phyloP scores from a whole-genome alignment of 495 filamentous ascomycete genomes.

The Aspergillus sclerotioniger region DNA sequence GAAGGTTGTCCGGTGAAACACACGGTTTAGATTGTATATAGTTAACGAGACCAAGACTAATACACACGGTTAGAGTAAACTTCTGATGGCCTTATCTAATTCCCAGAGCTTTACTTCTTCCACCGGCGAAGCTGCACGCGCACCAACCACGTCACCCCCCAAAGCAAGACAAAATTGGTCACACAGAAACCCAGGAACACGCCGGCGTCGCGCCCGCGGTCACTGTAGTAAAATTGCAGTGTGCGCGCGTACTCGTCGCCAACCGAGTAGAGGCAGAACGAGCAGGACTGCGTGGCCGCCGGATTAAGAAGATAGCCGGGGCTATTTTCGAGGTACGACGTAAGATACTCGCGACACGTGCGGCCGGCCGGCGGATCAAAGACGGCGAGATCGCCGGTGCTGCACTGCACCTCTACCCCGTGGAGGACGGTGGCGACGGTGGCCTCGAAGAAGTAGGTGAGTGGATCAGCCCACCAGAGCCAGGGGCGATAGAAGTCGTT shows the following conservation, averaged over 20 bases:
- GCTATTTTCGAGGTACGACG: neutral
- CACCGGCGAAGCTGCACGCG: neutral
- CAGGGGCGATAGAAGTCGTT: constrained; percentile 12
- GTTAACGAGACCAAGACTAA: too few relatives aligned
- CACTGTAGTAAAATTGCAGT: neutral
- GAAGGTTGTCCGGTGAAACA: too few relatives aligned
- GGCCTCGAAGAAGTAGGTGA: neutral
- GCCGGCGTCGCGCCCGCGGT: neutral
- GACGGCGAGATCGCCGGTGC: neutral
- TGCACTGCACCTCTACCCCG: neutral
- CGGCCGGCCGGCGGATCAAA: neutral
- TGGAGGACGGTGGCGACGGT: constrained; percentile 1
- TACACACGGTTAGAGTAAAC: too few relatives aligned
- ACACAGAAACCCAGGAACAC: neutral
- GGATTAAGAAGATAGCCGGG: neutral
- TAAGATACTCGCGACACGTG: neutral
- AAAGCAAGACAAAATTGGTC: neutral
- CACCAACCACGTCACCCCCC: neutral
- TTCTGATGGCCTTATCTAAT: too few relatives aligned
- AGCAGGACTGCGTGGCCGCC: neutral
- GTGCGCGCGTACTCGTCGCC: neutral
- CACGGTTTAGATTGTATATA: too few relatives aligned
- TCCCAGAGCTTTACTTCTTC: neutral
- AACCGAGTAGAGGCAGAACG: neutral
- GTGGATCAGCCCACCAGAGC: constrained; percentile 4